Base-by-base conservation (phyloP, 1,284 basidiomycete species). In the Trametes polyzona region DNA sequence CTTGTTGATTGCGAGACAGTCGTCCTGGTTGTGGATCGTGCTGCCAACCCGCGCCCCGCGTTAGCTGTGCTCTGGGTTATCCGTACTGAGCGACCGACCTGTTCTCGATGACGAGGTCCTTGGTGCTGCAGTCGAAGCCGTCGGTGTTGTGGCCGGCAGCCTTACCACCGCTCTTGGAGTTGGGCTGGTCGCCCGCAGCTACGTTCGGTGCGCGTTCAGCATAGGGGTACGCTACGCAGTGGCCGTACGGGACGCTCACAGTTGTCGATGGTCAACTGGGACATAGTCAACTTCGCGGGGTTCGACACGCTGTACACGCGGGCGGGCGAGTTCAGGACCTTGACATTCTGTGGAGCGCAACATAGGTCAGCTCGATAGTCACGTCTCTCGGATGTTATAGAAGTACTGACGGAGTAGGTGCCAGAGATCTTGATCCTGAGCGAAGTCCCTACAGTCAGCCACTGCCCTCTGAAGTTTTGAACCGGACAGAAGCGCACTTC, bases 1-100 rank as follows among this genome's bases (percentile, higher is more conserved):
- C 39, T 68, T 69, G 67, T 84, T 85, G 66, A 87, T 82, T 9
- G 86, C 83, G 36, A 87, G 67, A 59, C 85, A 87, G 65, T 87
- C 84, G 57, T 88, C 85, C 75, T 86, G 69, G 57, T 71, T 71
- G 56, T 58, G 61, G 47, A 68, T 60, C 7, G 62, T 47, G 27
- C 58, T 55, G n/a, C n/a, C n/a, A n/a, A 21, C n/a, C 1, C 11
- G 14, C 4, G 21, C 16, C n/a, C 9, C 14, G 19, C 10, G 11
- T 12, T 12, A 29, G 12, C 63, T n/a, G 16, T 21, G 16, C 12
- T 10, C 19, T 24, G n/a, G 51, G 41, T 10, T 24, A 29, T 44
- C n/a, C 26, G 7, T 8, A 29, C 29, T 19, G 16, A 32, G 46
- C 50, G 23, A 44, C 49, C 14, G 24, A 59, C 66, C 69, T 66